Evolutionary conservation across 805 yeast species (phyloP).

Genomic region (Suhomyces emberorum): DNA sequence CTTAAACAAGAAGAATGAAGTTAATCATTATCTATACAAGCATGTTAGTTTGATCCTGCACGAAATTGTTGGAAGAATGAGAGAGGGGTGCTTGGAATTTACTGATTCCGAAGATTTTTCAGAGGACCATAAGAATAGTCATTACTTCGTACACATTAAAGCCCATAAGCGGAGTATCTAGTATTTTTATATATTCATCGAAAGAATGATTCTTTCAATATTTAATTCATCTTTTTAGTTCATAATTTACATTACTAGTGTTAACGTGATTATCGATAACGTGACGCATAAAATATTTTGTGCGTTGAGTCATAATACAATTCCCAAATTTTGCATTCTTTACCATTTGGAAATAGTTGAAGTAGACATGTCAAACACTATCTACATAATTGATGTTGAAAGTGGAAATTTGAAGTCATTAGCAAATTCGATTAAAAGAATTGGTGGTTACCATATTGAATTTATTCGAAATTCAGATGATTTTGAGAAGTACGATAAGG

Average conservation of each 20-base stretch:
- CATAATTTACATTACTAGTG: too few species aligned
- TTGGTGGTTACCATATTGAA: slow-evolving; percentile 64
- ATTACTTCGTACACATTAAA: slow-evolving; percentile 23
- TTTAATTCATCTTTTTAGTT: too few species aligned
- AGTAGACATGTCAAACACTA: slow-evolving; percentile 22
- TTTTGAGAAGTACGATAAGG: slow-evolving; percentile 36
- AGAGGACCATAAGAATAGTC: slow-evolving; percentile 9
- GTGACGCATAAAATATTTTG: too few species aligned
- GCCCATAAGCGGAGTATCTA: slow-evolving; percentile 17
- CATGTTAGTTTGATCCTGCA: slow-evolving; percentile 27
- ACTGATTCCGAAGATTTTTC: slow-evolving; percentile 11
- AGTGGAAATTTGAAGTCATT: slow-evolving; percentile 92
- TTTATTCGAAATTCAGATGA: slow-evolving; percentile 60
- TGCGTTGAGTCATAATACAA: neutral
- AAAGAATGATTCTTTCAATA: too few species aligned
- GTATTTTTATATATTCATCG: too few species aligned
- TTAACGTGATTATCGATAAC: too few species aligned
- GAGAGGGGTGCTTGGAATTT: slow-evolving; percentile 22
- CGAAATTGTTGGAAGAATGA: slow-evolving; percentile 33
- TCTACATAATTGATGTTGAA: slow-evolving; percentile 86
- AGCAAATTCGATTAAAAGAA: slow-evolving; percentile 74
- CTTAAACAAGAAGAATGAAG: slow-evolving; percentile 27
- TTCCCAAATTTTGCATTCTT: neutral
- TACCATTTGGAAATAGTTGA: too few species aligned
- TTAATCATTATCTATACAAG: slow-evolving; percentile 27